phyloP scores from a whole-genome alignment of 305 asterid species.

The Rubia occidens region DNA sequence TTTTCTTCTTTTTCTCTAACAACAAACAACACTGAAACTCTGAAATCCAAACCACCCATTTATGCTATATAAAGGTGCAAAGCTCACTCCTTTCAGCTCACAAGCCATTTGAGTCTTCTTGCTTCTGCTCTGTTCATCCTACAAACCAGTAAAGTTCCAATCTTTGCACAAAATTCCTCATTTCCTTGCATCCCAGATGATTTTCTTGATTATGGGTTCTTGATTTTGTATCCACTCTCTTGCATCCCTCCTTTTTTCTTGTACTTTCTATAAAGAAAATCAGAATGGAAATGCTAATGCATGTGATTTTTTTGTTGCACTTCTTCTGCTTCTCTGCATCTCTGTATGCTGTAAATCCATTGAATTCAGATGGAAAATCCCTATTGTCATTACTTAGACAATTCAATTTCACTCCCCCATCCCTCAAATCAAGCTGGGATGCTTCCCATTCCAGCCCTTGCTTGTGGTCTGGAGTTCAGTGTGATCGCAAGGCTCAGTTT shows the following conservation, averaged over 20 bases:
- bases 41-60: not conserved
- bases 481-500: slow-evolving; percentile 25
- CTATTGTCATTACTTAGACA: slow-evolving; percentile 53
- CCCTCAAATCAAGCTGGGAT: slow-evolving; percentile 58
- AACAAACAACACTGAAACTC: not conserved
- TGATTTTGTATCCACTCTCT: no score
- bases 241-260: not conserved
- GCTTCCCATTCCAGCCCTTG: slow-evolving; percentile 68
- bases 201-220: not conserved
- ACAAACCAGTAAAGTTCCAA: not conserved
- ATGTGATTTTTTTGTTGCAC: slow-evolving; percentile 11
- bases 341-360: slow-evolving; percentile 20
- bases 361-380: slow-evolving; percentile 50
- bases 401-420: slow-evolving; percentile 48
- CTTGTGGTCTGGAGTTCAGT: slow-evolving; percentile 69
- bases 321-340: slow-evolving; percentile 20
- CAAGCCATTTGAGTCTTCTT: not conserved
- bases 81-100: not conserved
- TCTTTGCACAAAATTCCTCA: not conserved
- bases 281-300: not conserved
- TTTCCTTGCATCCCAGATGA: not conserved
- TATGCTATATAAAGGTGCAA: not conserved
- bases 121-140: not conserved
- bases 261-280: not conserved
- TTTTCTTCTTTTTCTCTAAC: not conserved